These are phyloP conservation scores for Psophocarpus tetragonolobus DNA, from an alignment of 306 rosid species.

Conservation along the genomic window DNA sequence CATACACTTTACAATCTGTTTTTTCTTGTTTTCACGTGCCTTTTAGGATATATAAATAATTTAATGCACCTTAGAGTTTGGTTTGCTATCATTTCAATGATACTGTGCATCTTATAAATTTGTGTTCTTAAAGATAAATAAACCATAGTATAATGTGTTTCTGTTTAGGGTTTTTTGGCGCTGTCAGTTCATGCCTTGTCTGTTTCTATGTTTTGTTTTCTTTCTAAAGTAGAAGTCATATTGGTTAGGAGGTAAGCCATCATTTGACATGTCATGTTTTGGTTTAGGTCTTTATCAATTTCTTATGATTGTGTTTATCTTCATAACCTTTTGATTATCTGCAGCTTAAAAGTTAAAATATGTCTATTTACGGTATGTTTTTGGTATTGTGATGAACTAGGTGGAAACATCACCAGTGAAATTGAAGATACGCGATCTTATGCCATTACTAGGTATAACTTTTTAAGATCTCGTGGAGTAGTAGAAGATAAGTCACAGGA, in stretches of 20 bases:
- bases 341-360: conserved; percentile 28
- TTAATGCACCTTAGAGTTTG: background rate
- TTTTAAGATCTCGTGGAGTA: conserved; percentile 35
- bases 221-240: conserved; percentile 3
- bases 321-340: conserved; percentile 28
- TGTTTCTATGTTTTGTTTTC: conserved; percentile 2
- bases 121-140: background rate
- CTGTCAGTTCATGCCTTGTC: conserved; percentile 7
- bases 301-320: conserved; percentile 22
- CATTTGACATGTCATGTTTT: conserved; percentile 11
- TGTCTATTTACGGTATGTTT: conserved; percentile 43
- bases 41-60: background rate
- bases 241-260: background rate
- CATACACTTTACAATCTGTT: background rate
- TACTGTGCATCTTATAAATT: background rate
- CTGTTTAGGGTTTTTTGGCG: background rate
- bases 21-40: background rate
- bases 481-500: conserved; percentile 41
- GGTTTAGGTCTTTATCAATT: background rate
- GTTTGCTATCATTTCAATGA: background rate
- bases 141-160: background rate
- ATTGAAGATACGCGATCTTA: conserved; percentile 47
- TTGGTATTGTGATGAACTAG: conserved; percentile 54
- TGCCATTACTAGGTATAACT: conserved; percentile 35
- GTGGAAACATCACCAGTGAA: conserved; percentile 52